Percentiles rank a stretch among this genome's conserved stretches.
Evolutionary conservation across 2,329 filamentous ascomycete genomes (phyloP).

Genomic region (Diaporthe humulicola): DNA sequence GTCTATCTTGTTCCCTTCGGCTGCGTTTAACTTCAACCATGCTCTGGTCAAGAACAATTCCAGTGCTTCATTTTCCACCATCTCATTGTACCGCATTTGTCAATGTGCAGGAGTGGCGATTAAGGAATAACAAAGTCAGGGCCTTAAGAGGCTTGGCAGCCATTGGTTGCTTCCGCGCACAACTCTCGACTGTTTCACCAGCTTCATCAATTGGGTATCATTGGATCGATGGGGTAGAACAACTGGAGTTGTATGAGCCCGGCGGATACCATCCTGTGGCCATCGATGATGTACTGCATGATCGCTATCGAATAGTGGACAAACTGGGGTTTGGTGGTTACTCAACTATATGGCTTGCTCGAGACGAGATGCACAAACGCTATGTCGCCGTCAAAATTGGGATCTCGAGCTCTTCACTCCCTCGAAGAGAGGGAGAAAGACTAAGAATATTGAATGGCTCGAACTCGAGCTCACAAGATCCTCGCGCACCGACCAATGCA

Average conservation of each 20-base stretch:
- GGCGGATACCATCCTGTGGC: neutral
- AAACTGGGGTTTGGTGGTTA: conserved; percentile 17
- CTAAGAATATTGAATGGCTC: neutral
- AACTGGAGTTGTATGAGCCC: neutral
- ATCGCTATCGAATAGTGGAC: conserved; percentile 17
- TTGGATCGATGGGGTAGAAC: conserved; percentile 17
- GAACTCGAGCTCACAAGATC: neutral
- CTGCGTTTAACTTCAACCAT: too few species aligned
- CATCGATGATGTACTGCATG: neutral
- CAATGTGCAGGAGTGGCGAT: too few species aligned
- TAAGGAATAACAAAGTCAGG: too few species aligned
- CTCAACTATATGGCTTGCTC: conserved; percentile 26
- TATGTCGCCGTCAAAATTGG: conserved; percentile 42
- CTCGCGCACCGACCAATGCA: neutral
- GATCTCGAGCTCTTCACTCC: neutral
- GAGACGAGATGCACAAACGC: conserved; percentile 30
- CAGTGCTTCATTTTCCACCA: too few species aligned
- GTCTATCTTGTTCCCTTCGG: too few species aligned
- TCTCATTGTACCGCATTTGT: too few species aligned
- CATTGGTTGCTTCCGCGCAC: neutral
- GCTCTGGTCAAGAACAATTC: too few species aligned
- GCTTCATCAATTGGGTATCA: neutral
- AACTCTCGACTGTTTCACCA: neutral
- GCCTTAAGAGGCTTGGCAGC: neutral
- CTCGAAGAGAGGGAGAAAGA: neutral